Evolutionary conservation across 768 basidiomycete genomes (phyloP), one percentile per base, ranked within the genome.

Genomic region (Boletus insuetus): DNA sequence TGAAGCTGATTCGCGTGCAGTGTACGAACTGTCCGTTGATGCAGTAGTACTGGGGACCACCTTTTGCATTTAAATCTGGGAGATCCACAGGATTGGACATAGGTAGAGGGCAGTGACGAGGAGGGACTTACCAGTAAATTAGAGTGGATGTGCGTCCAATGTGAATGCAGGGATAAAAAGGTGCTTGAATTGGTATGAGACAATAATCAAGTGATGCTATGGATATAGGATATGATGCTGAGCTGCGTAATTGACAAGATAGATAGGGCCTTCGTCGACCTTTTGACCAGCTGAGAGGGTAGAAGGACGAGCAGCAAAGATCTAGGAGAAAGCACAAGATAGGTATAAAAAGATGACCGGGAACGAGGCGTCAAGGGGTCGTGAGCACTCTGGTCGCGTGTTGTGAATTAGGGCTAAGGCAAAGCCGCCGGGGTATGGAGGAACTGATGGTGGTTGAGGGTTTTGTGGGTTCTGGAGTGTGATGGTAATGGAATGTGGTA

Each of bases 51-150:
- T 73, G 78, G 82, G 79, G 74, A 85, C 82, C 78, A 80, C 78
- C 75, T 82, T 79, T 80, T 82, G 82, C 85, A 87, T 87, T 81
- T 81, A 82, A 82, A 81, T 74, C 70, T 75, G 65, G 64, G 29
- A 59, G 61, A 64, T 65, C 60, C 45, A 39, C 34, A 14, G 59
- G 62, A 67, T 64, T 69, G 62, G 64, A 67, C 32, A 47, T 54
- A 11, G 39, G 42, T 24, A 56, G 20, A 54, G 22, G 37, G 39
- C 16, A 49, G 54, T 62, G 55, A 58, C 49, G 53, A 52, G 49
- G 51, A 64, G 51, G 34, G 45, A 66, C 76, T 63, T 52, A 75
- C 78, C 73, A 78, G 76, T 79, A 78, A 79, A 77, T 71, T 72
- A 80, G 64, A 63, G 67, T 66, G 67, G 70, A 66, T 66, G 68